phyloP scores from a whole-genome alignment of 108 stramenopile genomes.

The Skeletonema menzelii region DNA sequence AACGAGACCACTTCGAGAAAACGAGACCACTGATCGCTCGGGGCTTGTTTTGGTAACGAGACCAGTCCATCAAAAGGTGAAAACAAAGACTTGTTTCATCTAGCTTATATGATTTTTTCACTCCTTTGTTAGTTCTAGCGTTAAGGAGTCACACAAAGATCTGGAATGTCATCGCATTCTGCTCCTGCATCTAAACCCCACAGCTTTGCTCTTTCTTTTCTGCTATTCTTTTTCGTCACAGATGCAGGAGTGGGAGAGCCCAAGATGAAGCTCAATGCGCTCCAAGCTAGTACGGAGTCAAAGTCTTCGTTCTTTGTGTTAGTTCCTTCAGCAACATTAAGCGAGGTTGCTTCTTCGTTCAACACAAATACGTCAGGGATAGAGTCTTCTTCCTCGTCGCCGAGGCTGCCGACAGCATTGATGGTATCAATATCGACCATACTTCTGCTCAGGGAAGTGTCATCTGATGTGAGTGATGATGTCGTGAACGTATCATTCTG shows the following conservation, averaged over 20 bases:
- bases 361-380: neutral
- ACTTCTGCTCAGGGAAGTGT: neutral
- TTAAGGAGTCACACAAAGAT: too few species aligned
- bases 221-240: conserved; percentile 12
- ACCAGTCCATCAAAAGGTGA: too few species aligned
- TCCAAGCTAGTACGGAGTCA: conserved; percentile 26
- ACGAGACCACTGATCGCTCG: too few species aligned
- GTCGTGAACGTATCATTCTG: neutral
- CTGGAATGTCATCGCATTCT: neutral
- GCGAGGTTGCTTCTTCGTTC: neutral
- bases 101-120: too few species aligned
- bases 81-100: too few species aligned
- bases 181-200: conserved; percentile 47
- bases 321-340: neutral
- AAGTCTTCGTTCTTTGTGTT: neutral
- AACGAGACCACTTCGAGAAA: too few species aligned
- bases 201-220: neutral
- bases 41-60: too few species aligned
- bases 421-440: too few species aligned
- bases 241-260: conserved; percentile 17
- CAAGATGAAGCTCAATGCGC: conserved; percentile 14
- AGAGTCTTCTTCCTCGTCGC: neutral
- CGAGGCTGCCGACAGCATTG: neutral
- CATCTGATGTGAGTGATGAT: neutral
- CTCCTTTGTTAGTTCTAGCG: too few species aligned